Percentiles rank a stretch among this genome's conserved stretches.
These are phyloP conservation scores for Corynespora cassiicola DNA, from an alignment of 2,329 filamentous ascomycete genomes.

Conservation along the genomic window DNA sequence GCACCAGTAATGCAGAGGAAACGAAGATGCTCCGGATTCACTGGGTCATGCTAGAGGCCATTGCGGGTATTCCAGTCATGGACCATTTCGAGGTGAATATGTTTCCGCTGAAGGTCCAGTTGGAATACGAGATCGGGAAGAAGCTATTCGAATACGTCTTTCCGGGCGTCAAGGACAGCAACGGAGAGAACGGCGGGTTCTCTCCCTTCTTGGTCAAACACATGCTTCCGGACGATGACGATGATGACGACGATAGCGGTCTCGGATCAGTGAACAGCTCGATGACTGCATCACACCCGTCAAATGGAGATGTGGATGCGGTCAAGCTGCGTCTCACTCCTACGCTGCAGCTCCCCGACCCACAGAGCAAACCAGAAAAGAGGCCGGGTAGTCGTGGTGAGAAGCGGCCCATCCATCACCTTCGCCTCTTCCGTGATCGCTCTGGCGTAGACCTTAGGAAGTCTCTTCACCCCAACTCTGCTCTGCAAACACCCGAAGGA, in stretches of 20 bases:
- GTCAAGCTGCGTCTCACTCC: slow-evolving; percentile 84
- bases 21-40: slow-evolving; percentile 91
- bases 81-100: slow-evolving; percentile 96
- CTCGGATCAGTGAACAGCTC: slow-evolving; percentile 19
- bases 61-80: slow-evolving; percentile 95
- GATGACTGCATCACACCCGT: slow-evolving; percentile 23
- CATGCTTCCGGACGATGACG: slow-evolving; percentile 54
- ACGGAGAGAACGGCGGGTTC: slow-evolving; percentile 59
- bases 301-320: slow-evolving; percentile 66
- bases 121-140: slow-evolving; percentile 91
- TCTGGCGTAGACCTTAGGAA: slow-evolving; percentile 38
- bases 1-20: slow-evolving; percentile 64
- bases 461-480: slow-evolving; percentile 37
- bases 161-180: slow-evolving; percentile 72
- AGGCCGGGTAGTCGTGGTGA: slow-evolving; percentile 27
- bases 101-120: slow-evolving; percentile 90
- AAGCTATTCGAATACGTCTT: slow-evolving; percentile 98
- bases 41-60: slow-evolving; percentile 98
- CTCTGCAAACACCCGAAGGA: slow-evolving; percentile 16
- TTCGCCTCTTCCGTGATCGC: slow-evolving; percentile 45
- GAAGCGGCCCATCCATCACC: slow-evolving; percentile 38
- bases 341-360: slow-evolving; percentile 68
- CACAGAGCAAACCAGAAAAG: slow-evolving; percentile 41
- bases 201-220: slow-evolving; percentile 68
- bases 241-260: slow-evolving; percentile 55